Evolutionary conservation across 176 grass and related monocot genomes (phyloP), one percentile per base, ranked within the genome.

Genomic region (Tuctoria greenei): DNA sequence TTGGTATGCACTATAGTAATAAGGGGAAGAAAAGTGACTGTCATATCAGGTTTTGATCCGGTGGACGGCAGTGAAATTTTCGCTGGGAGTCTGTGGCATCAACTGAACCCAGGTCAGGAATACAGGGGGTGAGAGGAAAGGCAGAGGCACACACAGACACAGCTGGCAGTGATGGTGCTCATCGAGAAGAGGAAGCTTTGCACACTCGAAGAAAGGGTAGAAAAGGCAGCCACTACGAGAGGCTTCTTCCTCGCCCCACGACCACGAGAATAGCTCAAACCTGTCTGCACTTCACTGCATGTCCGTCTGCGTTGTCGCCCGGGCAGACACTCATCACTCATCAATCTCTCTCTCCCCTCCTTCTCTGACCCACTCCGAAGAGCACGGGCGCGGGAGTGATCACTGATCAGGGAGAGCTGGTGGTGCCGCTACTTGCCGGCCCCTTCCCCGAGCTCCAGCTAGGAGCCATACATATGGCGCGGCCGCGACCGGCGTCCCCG

Each of bases 261-360:
- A 47, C 67, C 85, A 88, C 68, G 42, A 74, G 80, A 83, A 88
- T 79, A 79, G 74, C 52, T 83, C 85, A 79, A 87, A 66, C 67
- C 61, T 50, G 26, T 18, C 26, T 64, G 77, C 66, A 71, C 26
- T 64, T 71, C 66, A 71, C 56, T 51, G 47, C 47, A 17, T 7
- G 47, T 7, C 47, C 42, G 64, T 39, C 77, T 35, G 31, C 41
- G 25, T 63, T 63, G 43, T 3, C 71, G 43, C 31, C 71, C 62
- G 24, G 15, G 0, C 76, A 41, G 11, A 24, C 42, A 24, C 31
- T 24, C 73, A 46, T 58, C 47, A 54, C 17, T 6, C 7, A 21
- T 21, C 42, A 21, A 27, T n/a, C 73, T 17, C 51, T 69, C 49
- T 59, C 13, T 34, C 2, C 18, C 24, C 12, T 10, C 26, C 66